Conservation (phyloP, 768 basidiomycete species). For the Chalciporus chontae region DNA sequence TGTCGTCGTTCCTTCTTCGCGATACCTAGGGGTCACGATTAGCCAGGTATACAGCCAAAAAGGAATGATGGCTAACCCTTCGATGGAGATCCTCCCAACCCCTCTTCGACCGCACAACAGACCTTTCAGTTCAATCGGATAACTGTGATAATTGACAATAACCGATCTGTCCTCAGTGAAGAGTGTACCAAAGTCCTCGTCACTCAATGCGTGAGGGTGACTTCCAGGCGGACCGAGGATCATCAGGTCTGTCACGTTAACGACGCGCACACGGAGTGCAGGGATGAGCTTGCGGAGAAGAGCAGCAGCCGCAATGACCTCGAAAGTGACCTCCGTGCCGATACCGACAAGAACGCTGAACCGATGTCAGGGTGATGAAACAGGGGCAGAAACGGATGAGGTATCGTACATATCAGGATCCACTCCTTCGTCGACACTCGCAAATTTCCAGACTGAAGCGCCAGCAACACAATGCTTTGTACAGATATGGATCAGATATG, state of each 20-base stretch:
- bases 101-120: constrained; percentile 55
- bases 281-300: constrained; percentile 70
- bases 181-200: constrained; percentile 59
- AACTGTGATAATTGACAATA: constrained; percentile 85
- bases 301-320: constrained; percentile 82
- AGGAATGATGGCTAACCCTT: constrained; percentile 36
- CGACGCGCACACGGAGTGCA: constrained; percentile 75
- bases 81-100: constrained; percentile 50
- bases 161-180: constrained; percentile 70
- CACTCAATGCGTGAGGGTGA: constrained; percentile 72
- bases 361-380: constrained; percentile 1
- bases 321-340: constrained; percentile 85
- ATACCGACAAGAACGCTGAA: constrained; percentile 76
- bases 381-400: no score
- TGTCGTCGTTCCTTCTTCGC: constrained; percentile 77
- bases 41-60: neutral
- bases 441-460: constrained; percentile 83
- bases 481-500: neutral
- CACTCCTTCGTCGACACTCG: constrained; percentile 67
- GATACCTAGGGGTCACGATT: constrained; percentile 38
- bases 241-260: constrained; percentile 90
- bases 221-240: constrained; percentile 64
- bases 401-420: constrained; percentile 62
- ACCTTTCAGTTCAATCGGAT: constrained; percentile 68
- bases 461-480: constrained; percentile 79